phyloP scores from a whole-genome alignment of 2,329 filamentous ascomycete genomes.

The Aurifilum marmelostoma region DNA sequence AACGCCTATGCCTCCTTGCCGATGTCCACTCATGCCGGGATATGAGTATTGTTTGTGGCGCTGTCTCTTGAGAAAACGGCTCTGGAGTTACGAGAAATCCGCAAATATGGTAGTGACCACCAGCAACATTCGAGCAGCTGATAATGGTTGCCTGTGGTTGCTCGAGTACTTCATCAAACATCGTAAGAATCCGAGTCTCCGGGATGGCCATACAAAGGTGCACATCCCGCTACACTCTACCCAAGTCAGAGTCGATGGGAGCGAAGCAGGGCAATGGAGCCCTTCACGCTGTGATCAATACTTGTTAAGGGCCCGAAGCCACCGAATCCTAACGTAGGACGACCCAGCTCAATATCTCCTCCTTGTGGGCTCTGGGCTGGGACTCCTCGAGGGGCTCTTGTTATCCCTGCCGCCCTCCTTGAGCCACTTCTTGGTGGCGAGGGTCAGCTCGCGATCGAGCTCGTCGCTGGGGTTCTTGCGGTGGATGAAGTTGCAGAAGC shows the following conservation, averaged over 20 bases:
- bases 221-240: not conserved
- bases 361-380: constrained; percentile 81
- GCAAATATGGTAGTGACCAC: not conserved
- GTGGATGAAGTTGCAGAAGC: constrained; percentile 99
- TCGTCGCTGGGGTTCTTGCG: constrained; percentile 91
- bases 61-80: not conserved
- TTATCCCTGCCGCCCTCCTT: constrained; percentile 81
- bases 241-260: not conserved
- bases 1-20: constrained; percentile 12
- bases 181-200: not conserved
- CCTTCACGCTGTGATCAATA: not conserved
- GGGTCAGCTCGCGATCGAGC: constrained; percentile 82
- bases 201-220: not conserved
- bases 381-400: constrained; percentile 79
- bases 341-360: constrained; percentile 61
- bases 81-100: not conserved
- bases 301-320: not conserved
- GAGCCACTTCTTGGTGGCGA: constrained; percentile 96
- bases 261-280: not conserved
- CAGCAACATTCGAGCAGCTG: not conserved
- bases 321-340: not conserved
- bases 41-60: not conserved
- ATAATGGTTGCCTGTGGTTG: not conserved
- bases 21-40: not conserved
- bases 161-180: not conserved